Conservation (phyloP, 1,284 basidiomycete species). For the Apiotrichum brassicae region DNA sequence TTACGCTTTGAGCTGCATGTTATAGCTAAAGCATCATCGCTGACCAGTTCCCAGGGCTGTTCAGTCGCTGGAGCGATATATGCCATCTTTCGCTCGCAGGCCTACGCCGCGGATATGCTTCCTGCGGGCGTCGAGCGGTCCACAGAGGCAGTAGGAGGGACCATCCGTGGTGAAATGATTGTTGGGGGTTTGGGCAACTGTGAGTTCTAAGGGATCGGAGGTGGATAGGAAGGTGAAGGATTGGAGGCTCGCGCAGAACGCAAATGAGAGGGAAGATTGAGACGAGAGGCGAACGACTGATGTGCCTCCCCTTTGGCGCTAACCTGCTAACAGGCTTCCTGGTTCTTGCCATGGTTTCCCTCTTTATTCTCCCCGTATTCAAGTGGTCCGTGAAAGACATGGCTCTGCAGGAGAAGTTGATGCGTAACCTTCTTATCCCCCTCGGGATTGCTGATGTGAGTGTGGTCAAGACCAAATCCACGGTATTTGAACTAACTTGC, state of each 20-base stretch:
- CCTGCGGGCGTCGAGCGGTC: slow-evolving; percentile 26
- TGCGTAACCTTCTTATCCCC: slow-evolving; percentile 36
- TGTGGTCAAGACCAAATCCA: too few species aligned
- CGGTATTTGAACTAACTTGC: too few species aligned
- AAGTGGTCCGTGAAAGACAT: slow-evolving; percentile 12
- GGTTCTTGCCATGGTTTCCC: slow-evolving; percentile 43
- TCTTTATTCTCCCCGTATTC: slow-evolving; percentile 39
- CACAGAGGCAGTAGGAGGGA: slow-evolving; percentile 21
- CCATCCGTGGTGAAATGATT: slow-evolving; percentile 37
- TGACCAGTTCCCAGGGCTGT: too few species aligned
- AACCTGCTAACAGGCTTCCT: slow-evolving; percentile 38
- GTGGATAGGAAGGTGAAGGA: too few species aligned
- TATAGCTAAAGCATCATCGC: too few species aligned
- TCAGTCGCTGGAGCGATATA: slow-evolving; percentile 41
- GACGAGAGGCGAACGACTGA: background rate
- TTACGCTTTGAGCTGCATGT: too few species aligned
- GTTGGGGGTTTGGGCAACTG: slow-evolving; percentile 45
- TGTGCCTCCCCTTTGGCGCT: too few species aligned
- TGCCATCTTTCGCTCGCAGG: slow-evolving; percentile 35
- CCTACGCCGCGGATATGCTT: slow-evolving; percentile 38
- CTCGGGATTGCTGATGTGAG: slow-evolving; percentile 45
- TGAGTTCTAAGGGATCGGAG: slow-evolving; percentile 28
- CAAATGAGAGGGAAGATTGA: too few species aligned
- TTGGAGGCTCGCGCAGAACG: too few species aligned
- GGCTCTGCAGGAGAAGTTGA: slow-evolving; percentile 31